These are phyloP conservation scores for Paxillus ammoniavirescens DNA, from an alignment of 768 basidiomycete genomes.

Conservation along the genomic window DNA sequence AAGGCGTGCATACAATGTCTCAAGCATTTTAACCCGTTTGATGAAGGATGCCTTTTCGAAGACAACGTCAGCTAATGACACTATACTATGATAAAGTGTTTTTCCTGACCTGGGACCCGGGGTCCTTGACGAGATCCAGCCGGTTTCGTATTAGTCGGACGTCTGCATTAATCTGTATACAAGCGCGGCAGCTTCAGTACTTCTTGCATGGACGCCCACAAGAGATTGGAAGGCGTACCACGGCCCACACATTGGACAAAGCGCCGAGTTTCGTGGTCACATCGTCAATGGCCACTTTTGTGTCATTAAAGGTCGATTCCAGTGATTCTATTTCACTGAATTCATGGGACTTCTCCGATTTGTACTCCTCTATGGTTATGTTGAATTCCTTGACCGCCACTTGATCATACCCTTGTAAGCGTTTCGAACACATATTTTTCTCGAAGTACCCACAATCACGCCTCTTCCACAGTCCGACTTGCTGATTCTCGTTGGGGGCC, in stretches of 20 bases:
- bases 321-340: conserved; percentile 17
- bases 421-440: background rate
- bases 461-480: conserved; percentile 4
- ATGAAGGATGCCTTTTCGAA: too few species aligned
- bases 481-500: background rate
- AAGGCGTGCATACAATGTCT: too few species aligned
- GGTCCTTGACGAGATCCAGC: conserved; percentile 8
- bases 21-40: too few species aligned
- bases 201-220: background rate
- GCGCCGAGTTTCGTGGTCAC: too few species aligned
- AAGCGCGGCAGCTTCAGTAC: background rate
- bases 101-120: conserved; percentile 11
- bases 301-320: conserved; percentile 7
- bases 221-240: background rate
- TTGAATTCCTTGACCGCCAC: conserved; percentile 10
- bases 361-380: conserved; percentile 5
- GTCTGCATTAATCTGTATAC: conserved; percentile 18
- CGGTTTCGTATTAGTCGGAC: conserved; percentile 9
- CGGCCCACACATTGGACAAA: conserved; percentile 14
- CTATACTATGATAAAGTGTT: background rate
- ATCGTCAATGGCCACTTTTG: conserved; percentile 18
- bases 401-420: conserved; percentile 4
- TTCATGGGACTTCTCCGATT: conserved; percentile 8
- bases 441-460: conserved; percentile 4
- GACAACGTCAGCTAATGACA: too few species aligned